Evolutionary conservation across 257 asterid species (phyloP).

Genomic region (Capsicum baccatum): DNA sequence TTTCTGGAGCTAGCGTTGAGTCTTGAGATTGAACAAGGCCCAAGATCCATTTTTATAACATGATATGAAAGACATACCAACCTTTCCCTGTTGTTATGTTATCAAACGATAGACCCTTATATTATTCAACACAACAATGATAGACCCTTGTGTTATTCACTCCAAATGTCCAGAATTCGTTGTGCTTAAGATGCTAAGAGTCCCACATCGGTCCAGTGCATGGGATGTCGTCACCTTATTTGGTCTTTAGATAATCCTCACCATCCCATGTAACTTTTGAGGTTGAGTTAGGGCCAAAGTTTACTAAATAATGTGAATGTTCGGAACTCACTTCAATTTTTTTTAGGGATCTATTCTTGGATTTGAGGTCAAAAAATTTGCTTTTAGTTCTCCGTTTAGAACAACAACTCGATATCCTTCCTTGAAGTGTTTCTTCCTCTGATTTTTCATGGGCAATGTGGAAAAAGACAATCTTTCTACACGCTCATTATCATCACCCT

Average conservation of each 20-base stretch:
- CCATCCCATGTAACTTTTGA: neutral
- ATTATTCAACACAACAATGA: neutral
- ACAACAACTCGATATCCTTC: no score
- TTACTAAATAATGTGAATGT: neutral
- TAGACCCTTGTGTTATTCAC: neutral
- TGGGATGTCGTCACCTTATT: neutral
- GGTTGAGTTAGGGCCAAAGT: constrained; percentile 10
- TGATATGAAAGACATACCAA: neutral
- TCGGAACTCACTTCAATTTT: neutral
- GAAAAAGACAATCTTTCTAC: no score
- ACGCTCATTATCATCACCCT: no score
- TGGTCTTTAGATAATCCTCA: neutral
- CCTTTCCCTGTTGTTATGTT: neutral
- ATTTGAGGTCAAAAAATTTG: neutral
- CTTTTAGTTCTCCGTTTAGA: no score
- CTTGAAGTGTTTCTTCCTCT: no score
- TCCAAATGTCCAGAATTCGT: neutral
- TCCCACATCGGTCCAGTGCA: neutral
- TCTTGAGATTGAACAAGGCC: no score
- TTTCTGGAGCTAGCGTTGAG: no score
- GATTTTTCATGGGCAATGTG: no score
- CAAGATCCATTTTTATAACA: no score
- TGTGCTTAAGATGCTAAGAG: neutral
- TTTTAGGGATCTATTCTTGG: neutral
- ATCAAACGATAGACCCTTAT: neutral